Percentiles rank a stretch among this genome's conserved stretches.
Evolutionary conservation across 2,329 filamentous ascomycete species (phyloP).

Genomic region (Ophiostoma novo-ulmi): DNA sequence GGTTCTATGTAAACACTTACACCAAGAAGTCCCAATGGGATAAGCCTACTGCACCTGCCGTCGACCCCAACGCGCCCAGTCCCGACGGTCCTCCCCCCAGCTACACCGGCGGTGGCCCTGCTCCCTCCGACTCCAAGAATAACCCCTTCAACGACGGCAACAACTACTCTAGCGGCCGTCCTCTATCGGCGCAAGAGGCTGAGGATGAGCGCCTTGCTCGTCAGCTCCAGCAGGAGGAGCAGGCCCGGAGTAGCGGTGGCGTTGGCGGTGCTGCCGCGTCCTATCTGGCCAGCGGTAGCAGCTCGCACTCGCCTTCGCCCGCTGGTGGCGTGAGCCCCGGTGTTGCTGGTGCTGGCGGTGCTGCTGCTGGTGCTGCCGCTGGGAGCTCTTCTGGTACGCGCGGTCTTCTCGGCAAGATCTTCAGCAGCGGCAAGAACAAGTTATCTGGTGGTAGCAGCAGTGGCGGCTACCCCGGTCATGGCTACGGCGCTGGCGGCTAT

Average conservation of each 20-base stretch:
- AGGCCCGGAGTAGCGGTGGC: slow-evolving; percentile 46
- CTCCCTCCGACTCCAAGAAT: slow-evolving; percentile 54
- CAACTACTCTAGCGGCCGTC: slow-evolving; percentile 34
- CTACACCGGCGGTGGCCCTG: slow-evolving; percentile 51
- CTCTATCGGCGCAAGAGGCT: slow-evolving; percentile 38
- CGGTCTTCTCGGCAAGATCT: slow-evolving; percentile 50
- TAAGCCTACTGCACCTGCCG: slow-evolving; percentile 65
- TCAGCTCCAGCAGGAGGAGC: slow-evolving; percentile 76
- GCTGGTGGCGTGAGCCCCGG: not conserved
- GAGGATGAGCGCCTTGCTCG: slow-evolving; percentile 72
- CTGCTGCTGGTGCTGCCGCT: slow-evolving; percentile 29
- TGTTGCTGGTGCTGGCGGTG: slow-evolving; percentile 39
- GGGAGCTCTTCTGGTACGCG: slow-evolving; percentile 37
- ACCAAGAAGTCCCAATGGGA: slow-evolving; percentile 93
- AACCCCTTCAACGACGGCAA: slow-evolving; percentile 55
- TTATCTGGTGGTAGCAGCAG: not conserved
- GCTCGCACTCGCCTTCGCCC: not conserved
- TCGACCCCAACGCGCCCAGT: slow-evolving; percentile 35
- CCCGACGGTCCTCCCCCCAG: slow-evolving; percentile 62
- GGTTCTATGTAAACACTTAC: slow-evolving; percentile 86
- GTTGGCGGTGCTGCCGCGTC: slow-evolving; percentile 34
- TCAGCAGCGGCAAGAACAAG: slow-evolving; percentile 40
- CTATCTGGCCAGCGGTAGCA: slow-evolving; percentile 32
- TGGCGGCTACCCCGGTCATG: slow-evolving; percentile 31
- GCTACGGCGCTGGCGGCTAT: slow-evolving; percentile 30